phyloP scores from a whole-genome alignment of 192 early-diverging fungal genomes.

The Linnemannia exigua region DNA sequence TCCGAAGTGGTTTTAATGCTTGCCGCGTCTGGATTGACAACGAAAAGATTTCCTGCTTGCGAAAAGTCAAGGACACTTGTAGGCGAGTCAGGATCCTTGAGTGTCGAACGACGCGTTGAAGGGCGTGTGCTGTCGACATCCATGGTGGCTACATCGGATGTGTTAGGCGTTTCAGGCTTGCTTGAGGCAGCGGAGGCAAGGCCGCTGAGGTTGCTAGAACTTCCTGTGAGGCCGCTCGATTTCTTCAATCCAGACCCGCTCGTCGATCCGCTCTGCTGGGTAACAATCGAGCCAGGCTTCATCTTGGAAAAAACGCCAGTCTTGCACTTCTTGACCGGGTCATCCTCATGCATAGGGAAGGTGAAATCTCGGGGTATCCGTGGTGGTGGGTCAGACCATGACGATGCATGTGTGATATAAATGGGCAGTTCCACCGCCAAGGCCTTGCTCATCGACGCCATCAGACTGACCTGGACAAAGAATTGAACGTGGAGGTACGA shows the following conservation, averaged over 20 bases:
- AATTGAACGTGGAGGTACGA: conserved; percentile 40
- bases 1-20: conserved; percentile 8
- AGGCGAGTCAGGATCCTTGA: conserved; percentile 48
- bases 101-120: conserved; percentile 19
- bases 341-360: conserved; percentile 46
- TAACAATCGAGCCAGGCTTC: conserved; percentile 5
- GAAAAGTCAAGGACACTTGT: conserved; percentile 53
- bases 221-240: neutral
- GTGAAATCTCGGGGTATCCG: conserved; percentile 45
- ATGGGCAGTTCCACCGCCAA: conserved; percentile 45
- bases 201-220: neutral
- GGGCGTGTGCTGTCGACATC: neutral
- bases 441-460: conserved; percentile 51
- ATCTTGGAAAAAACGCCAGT: conserved; percentile 48
- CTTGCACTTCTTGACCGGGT: conserved; percentile 47
- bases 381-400: conserved; percentile 54
- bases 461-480: conserved; percentile 50
- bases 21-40: conserved; percentile 47
- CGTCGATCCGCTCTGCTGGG: neutral
- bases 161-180: neutral
- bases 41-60: conserved; percentile 48
- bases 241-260: neutral
- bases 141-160: neutral
- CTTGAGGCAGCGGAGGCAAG: conserved; percentile 6
- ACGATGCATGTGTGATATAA: conserved; percentile 51